Conservation (phyloP, 2,329 filamentous ascomycete species). For the Dactylellina drechsleri region DNA sequence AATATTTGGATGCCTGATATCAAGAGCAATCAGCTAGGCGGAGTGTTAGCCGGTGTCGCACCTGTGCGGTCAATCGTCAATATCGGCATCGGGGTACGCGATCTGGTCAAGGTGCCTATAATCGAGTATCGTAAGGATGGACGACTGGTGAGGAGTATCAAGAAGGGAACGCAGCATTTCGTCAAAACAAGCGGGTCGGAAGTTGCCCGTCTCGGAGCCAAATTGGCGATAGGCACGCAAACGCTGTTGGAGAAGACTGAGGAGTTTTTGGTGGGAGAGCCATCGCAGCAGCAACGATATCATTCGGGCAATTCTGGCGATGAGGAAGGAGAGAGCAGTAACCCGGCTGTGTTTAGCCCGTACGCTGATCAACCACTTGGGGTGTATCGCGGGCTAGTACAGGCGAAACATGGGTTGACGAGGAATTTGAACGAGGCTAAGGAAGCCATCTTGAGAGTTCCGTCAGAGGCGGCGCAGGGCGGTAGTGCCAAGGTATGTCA, state of each 20-base stretch:
- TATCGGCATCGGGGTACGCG: conserved; percentile 84
- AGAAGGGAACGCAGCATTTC: conserved; percentile 89
- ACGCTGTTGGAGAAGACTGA: conserved; percentile 91
- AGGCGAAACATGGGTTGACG: conserved; percentile 82
- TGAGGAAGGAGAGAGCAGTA: conserved; percentile 74
- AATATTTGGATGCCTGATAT: conserved; percentile 98
- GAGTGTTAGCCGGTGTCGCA: conserved; percentile 86
- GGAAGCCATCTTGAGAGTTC: conserved; percentile 94
- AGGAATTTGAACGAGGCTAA: conserved; percentile 85
- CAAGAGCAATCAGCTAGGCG: conserved; percentile 84
- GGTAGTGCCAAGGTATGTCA: conserved; percentile 69
- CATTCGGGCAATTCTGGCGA: conserved; percentile 70
- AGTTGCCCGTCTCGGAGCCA: conserved; percentile 91
- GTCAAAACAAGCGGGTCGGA: conserved; percentile 93
- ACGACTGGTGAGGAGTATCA: conserved; percentile 86
- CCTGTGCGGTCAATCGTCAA: conserved; percentile 91
- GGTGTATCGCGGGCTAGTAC: conserved; percentile 83
- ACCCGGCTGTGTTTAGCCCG: conserved; percentile 76
- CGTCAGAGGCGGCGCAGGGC: conserved; percentile 88
- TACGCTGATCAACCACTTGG: conserved; percentile 95
- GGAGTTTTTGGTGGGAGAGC: conserved; percentile 65
- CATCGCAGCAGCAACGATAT: conserved; percentile 60
- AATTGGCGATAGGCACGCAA: conserved; percentile 92
- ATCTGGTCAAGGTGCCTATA: conserved; percentile 89
- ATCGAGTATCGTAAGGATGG: conserved; percentile 94